Percentiles rank a stretch among this genome's conserved stretches.
Conservation (phyloP, 1,284 basidiomycete genomes). For the Ganoderma lingzhi region DNA sequence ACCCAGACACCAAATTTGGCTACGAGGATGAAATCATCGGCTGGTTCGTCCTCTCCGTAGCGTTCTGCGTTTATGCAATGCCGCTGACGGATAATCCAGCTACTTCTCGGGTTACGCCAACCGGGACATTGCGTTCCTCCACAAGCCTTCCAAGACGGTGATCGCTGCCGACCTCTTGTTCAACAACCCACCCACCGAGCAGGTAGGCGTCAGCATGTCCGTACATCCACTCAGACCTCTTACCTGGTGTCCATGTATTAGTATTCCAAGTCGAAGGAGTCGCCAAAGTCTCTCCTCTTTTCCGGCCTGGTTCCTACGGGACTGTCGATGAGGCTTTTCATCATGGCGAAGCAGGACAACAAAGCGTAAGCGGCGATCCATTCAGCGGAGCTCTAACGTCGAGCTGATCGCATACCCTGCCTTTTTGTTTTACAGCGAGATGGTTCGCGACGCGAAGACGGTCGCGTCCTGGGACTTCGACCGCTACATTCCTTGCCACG, state of each 20-base stretch:
- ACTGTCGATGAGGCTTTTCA: conserved; percentile 62
- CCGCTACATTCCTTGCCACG: conserved; percentile 93
- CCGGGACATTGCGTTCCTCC: conserved; percentile 91
- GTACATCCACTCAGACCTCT: background rate
- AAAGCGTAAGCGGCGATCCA: conserved; percentile 60
- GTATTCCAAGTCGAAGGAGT: conserved; percentile 60
- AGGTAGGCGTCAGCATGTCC: background rate
- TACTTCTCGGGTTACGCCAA: conserved; percentile 87
- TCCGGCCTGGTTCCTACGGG: conserved; percentile 63
- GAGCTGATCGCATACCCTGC: background rate
- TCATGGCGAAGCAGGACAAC: conserved; percentile 60
- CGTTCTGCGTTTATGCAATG: background rate
- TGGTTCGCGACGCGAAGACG: conserved; percentile 74
- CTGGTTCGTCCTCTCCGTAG: conserved; percentile 49
- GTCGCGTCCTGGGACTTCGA: conserved; percentile 89
- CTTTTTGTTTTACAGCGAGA: conserved; percentile 60
- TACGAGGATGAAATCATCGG: conserved; percentile 79
- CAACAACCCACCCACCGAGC: conserved; percentile 91
- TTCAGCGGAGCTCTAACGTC: conserved; percentile 3
- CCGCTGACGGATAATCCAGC: conserved; percentile 45
- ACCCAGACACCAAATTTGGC: conserved; percentile 64
- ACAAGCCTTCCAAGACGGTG: conserved; percentile 79
- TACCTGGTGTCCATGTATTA: conserved; percentile 23
- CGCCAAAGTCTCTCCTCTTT: conserved; percentile 55
- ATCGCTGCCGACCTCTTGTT: conserved; percentile 91